phyloP scores from a whole-genome alignment of 2,329 filamentous ascomycete species.

The Xylaria sp. region DNA sequence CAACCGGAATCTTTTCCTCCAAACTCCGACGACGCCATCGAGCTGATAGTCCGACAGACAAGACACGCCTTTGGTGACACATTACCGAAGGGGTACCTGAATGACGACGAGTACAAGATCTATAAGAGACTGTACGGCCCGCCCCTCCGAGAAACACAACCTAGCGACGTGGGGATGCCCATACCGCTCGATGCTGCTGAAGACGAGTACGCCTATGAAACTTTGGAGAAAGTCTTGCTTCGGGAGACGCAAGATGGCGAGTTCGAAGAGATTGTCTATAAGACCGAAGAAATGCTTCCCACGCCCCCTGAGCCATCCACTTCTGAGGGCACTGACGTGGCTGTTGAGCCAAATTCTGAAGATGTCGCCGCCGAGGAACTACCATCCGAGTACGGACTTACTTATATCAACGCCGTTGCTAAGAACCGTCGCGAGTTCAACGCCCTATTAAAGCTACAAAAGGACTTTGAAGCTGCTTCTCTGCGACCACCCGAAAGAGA shows the following conservation, averaged over 20 bases:
- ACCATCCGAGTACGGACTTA: conserved; percentile 52
- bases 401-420: conserved; percentile 61
- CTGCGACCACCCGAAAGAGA: conserved; percentile 50
- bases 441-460: conserved; percentile 65
- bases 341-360: conserved; percentile 40
- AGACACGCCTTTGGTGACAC: conserved; percentile 39
- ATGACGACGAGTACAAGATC: conserved; percentile 38
- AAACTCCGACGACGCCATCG: conserved; percentile 35
- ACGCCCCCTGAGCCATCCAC: background rate
- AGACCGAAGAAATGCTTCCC: conserved; percentile 11
- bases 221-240: conserved; percentile 60
- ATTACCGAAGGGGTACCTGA: conserved; percentile 37
- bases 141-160: conserved; percentile 37
- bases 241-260: conserved; percentile 66
- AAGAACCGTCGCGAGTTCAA: conserved; percentile 66
- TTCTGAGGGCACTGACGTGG: conserved; percentile 43
- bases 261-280: conserved; percentile 70
- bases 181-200: conserved; percentile 82
- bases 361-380: conserved; percentile 41
- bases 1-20: background rate
- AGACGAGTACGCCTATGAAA: conserved; percentile 67
- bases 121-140: conserved; percentile 38
- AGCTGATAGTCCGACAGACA: conserved; percentile 39
- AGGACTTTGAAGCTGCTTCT: conserved; percentile 64
- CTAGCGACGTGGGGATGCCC: conserved; percentile 65